Evolutionary conservation across 2,329 filamentous ascomycete species (phyloP), one percentile per base, ranked within the genome.

Genomic region (Elsinoe batatas): DNA sequence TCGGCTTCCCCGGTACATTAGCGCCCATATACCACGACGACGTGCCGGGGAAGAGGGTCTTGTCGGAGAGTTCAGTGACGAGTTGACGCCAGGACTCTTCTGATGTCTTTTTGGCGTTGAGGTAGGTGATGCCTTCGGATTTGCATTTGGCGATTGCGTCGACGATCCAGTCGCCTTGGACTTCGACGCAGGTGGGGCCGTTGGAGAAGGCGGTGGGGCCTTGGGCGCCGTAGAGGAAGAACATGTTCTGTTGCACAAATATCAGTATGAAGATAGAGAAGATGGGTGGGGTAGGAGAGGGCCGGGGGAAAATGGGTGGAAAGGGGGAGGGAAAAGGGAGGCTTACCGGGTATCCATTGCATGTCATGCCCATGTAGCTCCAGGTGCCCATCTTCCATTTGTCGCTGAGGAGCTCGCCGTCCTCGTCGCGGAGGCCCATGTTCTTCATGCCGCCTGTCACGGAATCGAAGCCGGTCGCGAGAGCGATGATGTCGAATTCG

Each of bases 401-500:
- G 38, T 75, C 71, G 1, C 61, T 56, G 5, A 72, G 58, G n/a
- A 66, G 61, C 17, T 68, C 62, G 6, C 70, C 70, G 46, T 71
- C 64, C 5, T 70, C 64, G 42, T 71, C 67, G 40, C 56, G 57
- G 35, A 64, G 56, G 47, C 57, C 66, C 65, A 68, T 68, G 60
- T 65, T 72, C 61, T 71, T 74, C 68, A 75, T 74, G 30, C 72
- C 72, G 2, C 73, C 73, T 6, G 72, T 74, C 12, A 75, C 70
- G 10, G 67, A 68, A 56, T 76, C 74, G 59, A 75, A 76, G 12
- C 73, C 73, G 12, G 74, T 76, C 3, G 73, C 74, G 4, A 76
- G 64, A 1, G 70, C 71, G 54, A 76, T 75, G 53, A 75, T 67
- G 57, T 76, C 73, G 53, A 75, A 74, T 50, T 75, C 71, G 35